Evolutionary conservation across 2,329 filamentous ascomycete genomes (phyloP), one percentile per base, ranked within the genome.

Genomic region (Fonsecaea nubica): DNA sequence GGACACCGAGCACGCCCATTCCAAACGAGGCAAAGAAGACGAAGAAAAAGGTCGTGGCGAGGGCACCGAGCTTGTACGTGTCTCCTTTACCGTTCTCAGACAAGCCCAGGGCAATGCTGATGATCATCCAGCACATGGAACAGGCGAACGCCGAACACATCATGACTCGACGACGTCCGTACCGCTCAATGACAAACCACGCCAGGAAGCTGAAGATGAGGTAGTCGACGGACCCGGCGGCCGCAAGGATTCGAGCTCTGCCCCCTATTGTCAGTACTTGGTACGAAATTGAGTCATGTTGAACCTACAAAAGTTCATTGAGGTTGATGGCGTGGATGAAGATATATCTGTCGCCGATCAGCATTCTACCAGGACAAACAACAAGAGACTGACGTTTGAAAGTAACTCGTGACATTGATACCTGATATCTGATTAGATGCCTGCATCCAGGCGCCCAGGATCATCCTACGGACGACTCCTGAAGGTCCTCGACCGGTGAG

Each of bases 81-180:
- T 83, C 74, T 0, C 78, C 80, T 5, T 64, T 58, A 38, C 81
- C 80, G 15, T 76, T 75, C 58, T 79, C 77, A 0, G 77, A 76
- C 21, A 80, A 72, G 1, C 78, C 79, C 5, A 82, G 76, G 0
- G 80, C 75, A 18, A 82, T 81, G 0, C 81, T 79, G 58, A 85
- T 84, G 8, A 83, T 72, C 18, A 82, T 76, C 76, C 81, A 85
- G 70, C 82, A 86, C 12, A 81, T 77, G 1, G 79, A 81, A 65
- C 82, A 84, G 9, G 80, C 84, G 6, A 77, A 75, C n/a, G 82
- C 79, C 5, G 79, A 81, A 18, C 73, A 73, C 76, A 85, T 83
- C 81, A 85, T 82, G 55, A 84, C 76, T 58, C 78, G 80, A 9
- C 83, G 77, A 9, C 83, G 77, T 2, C 83, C 83, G 65, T 78